Evolutionary conservation across 768 basidiomycete genomes (phyloP).

Genomic region (Chiua virens): DNA sequence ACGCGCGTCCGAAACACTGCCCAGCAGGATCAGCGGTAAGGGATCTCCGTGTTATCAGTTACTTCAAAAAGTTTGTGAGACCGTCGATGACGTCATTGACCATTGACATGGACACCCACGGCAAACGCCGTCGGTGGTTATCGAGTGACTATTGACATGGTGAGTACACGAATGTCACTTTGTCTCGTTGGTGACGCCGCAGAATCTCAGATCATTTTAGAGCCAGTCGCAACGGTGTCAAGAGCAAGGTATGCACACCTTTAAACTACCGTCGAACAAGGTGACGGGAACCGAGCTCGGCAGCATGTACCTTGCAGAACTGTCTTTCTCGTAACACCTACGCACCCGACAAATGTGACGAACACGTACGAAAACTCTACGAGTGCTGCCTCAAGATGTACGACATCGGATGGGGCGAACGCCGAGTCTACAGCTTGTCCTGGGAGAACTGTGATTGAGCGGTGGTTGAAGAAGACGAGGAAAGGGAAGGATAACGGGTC

Average conservation of each 20-base stretch:
- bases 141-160: too few relatives aligned
- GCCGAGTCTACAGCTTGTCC: slow-evolving; percentile 65
- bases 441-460: slow-evolving; percentile 45
- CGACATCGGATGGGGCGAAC: slow-evolving; percentile 35
- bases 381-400: slow-evolving; percentile 63
- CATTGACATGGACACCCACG: too few relatives aligned
- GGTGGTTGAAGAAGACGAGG: slow-evolving; percentile 52
- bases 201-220: too few relatives aligned
- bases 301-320: slow-evolving; percentile 63
- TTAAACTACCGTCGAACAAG: neutral
- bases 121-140: too few relatives aligned
- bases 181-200: too few relatives aligned
- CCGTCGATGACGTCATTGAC: too few relatives aligned
- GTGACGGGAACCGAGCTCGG: neutral
- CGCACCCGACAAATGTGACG: slow-evolving; percentile 59
- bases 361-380: slow-evolving; percentile 53
- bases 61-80: too few relatives aligned
- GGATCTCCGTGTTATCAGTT: too few relatives aligned
- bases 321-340: slow-evolving; percentile 69
- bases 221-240: slow-evolving; percentile 18
- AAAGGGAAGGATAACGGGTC: neutral
- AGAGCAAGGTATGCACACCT: slow-evolving; percentile 20
- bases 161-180: too few relatives aligned
- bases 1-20: too few relatives aligned
- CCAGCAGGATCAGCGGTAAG: too few relatives aligned